These are phyloP conservation scores for Ustilago tritici DNA, from an alignment of 1,284 basidiomycete genomes.

Conservation along the genomic window DNA sequence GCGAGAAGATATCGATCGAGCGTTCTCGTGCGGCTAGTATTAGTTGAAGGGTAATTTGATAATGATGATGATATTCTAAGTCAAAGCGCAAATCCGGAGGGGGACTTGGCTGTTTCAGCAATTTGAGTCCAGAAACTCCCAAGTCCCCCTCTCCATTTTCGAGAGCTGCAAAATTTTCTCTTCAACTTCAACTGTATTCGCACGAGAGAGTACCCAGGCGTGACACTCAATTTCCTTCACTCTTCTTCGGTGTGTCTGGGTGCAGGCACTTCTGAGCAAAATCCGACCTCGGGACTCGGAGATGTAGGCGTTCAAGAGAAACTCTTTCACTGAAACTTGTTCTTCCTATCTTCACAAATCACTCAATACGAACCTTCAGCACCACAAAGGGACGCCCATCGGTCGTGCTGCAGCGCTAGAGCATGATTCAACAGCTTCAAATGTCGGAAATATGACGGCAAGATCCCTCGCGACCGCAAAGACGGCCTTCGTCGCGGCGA, in stretches of 20 bases:
- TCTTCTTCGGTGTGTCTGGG: background rate
- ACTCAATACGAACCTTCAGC: background rate
- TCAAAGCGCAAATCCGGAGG: no score
- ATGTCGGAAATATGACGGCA: slow-evolving; percentile 7
- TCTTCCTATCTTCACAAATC: background rate
- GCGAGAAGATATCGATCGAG: no score
- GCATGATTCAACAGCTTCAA: background rate
- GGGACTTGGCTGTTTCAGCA: no score
- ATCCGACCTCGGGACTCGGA: background rate
- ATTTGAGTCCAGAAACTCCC: no score
- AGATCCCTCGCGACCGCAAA: slow-evolving; percentile 4
- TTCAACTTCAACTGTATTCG: no score
- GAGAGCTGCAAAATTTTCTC: no score
- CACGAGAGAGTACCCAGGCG: no score
- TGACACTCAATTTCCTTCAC: no score
- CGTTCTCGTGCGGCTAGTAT: no score
- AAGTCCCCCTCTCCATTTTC: no score
- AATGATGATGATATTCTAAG: no score
- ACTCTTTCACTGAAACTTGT: background rate
- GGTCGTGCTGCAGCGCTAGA: background rate
- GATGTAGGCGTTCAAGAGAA: background rate
- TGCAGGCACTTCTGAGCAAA: background rate
- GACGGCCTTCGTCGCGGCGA: slow-evolving; percentile 13
- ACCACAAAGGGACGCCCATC: background rate
- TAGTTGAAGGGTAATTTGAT: no score